Evolutionary conservation across 2,329 filamentous ascomycete genomes (phyloP), one percentile per base, ranked within the genome.

Genomic region (Nigrograna mackinnonii): DNA sequence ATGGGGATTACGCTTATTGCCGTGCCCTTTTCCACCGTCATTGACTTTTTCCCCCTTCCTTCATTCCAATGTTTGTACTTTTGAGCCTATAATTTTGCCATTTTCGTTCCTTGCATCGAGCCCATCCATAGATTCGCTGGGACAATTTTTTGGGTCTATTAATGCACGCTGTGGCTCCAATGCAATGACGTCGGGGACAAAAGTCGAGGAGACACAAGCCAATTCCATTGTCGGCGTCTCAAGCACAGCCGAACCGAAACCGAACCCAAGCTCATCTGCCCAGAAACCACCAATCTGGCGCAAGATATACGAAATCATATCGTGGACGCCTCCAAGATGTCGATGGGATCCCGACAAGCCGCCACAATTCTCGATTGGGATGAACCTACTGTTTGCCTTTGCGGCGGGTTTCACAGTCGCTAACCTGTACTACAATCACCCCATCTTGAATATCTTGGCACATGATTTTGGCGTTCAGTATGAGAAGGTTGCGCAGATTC

Each of bases 351-450:
- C 83, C 0, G 64, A 79, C 1, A 76, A 79, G 41, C 87, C 87
- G 6, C 85, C 85, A 0, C 73, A 77, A 22, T 89, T 92, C 65
- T 85, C 80, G 2, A 70, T 89, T 54, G 71, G 74, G 3, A 72
- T 89, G 60, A 91, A 91, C 56, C 62, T 90, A 3, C 68, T 91
- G 1, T 89, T 90, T 48, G 84, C 79, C 1, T 78, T 86, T 56
- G 86, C 79, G 0, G 77, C 71, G 0, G 80, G 82, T 0, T 85
- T 89, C 52, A 89, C 86, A 1, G 88, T 91, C 5, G 87, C 87
- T 14, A 91, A 91, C 54, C 72, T 92, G 3, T 92, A 92, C 69
- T 91, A 92, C 67, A 88, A 80, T 45, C 87, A 91, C 56, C 87
- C 89, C 0, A 87, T 92, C 35, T 72, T 92, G 18, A 89, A 91